phyloP scores from a whole-genome alignment of 331 rosid genomes.

The Spiraea crenata region DNA sequence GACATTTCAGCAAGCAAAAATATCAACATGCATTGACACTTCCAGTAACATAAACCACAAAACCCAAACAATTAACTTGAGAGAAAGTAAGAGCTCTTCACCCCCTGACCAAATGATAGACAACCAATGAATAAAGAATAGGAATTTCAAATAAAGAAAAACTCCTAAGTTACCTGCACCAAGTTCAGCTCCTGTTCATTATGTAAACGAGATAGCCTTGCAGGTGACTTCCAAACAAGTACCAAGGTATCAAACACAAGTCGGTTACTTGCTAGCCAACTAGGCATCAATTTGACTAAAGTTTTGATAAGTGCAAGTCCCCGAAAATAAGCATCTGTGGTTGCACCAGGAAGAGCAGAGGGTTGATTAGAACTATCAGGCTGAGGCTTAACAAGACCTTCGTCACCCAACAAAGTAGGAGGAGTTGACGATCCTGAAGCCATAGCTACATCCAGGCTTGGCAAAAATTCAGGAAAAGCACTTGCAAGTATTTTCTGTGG shows the following conservation, averaged over 20 bases:
- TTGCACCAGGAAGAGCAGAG: constrained; percentile 43
- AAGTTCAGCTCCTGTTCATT: constrained; percentile 90
- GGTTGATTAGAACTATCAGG: constrained; percentile 50
- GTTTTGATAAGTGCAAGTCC: constrained; percentile 89
- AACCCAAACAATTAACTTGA: constrained; percentile 3
- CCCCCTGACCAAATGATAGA: not conserved
- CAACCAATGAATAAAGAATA: constrained; percentile 1
- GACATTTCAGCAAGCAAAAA: not conserved
- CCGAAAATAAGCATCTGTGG: constrained; percentile 88
- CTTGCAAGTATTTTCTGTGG: constrained; percentile 92
- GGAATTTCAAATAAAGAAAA: constrained; percentile 5
- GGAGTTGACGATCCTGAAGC: constrained; percentile 60
- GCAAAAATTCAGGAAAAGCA: constrained; percentile 81
- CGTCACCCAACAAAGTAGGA: constrained; percentile 59
- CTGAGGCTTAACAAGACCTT: constrained; percentile 54
- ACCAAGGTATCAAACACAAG: constrained; percentile 82
- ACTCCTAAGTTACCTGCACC: constrained; percentile 66
- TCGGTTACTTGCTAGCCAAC: constrained; percentile 91
- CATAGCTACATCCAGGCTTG: constrained; percentile 56
- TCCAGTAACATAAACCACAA: not conserved
- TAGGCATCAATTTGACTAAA: constrained; percentile 84
- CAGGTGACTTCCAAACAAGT: constrained; percentile 91
- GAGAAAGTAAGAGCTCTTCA: not conserved
- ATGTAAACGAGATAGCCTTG: constrained; percentile 81
- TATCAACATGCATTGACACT: not conserved